Percentiles rank a stretch among this genome's conserved stretches.
Conservation (phyloP, 768 basidiomycete species). For the Lentinula raphanica region DNA sequence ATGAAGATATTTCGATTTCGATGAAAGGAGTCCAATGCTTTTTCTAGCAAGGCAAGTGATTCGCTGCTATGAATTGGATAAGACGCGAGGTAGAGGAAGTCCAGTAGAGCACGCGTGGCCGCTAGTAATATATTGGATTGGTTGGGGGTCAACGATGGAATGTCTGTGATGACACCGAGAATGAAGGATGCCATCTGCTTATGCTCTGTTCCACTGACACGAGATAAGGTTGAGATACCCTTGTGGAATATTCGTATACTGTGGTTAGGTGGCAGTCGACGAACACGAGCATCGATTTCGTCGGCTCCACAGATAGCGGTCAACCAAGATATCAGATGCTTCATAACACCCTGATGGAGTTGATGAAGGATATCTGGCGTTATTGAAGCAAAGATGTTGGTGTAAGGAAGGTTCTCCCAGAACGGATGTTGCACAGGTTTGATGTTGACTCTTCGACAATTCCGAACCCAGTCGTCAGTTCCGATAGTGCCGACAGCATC, state of each 20-base stretch:
- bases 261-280: slow-evolving; percentile 23
- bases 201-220: slow-evolving; percentile 13
- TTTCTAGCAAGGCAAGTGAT: no score
- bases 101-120: slow-evolving; percentile 19
- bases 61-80: no score
- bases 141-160: slow-evolving; percentile 2
- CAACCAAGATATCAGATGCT: slow-evolving; percentile 21
- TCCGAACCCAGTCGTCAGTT: neutral
- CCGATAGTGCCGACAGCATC: neutral
- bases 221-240: slow-evolving; percentile 11
- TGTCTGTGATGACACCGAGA: slow-evolving; percentile 17
- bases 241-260: slow-evolving; percentile 15
- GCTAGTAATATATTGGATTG: slow-evolving; percentile 3
- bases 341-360: slow-evolving; percentile 21
- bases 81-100: slow-evolving; percentile 18
- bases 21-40: no score
- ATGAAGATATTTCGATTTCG: no score
- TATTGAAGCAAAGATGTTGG: slow-evolving; percentile 16
- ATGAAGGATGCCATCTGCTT: slow-evolving; percentile 18
- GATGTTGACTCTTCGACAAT: slow-evolving; percentile 10
- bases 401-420: slow-evolving; percentile 20
- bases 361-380: slow-evolving; percentile 23
- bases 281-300: slow-evolving; percentile 24
- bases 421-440: slow-evolving; percentile 18
- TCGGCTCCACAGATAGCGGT: slow-evolving; percentile 9